Evolutionary conservation across 257 asterid species (phyloP), one percentile per base, ranked within the genome.

Genomic region (Paraleonurus japonicus): DNA sequence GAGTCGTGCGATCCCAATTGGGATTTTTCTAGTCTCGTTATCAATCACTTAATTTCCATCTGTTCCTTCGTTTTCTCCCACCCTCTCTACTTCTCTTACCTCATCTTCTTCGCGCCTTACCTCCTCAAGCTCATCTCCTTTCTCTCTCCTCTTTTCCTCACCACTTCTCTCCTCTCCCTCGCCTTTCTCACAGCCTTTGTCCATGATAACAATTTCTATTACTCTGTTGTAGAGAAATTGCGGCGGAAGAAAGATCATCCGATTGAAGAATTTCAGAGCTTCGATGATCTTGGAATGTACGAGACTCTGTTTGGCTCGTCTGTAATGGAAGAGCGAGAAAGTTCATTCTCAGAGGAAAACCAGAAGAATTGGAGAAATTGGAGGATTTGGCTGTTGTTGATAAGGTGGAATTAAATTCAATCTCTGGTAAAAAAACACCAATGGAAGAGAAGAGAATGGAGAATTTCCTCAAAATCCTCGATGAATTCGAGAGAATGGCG

Each of bases 141-240:
- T 53, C 88, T 91, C 71, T 91, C 84, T 50, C 96, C 97, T 62
- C 96, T 93, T 41, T 76, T 90, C 82, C 0, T 86, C 77, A 82
- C 98, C 74, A 85, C 87, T 2, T 73, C 79, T 24, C 87, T 90
- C 79, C 78, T 91, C 55, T 75, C 73, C 80, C 64, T 85, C 27
- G 73, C 93, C 43, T 47, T 69, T 20, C 65, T 85, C 78, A 75
- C 81, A 7, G 53, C 15, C 22, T 22, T 74, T 68, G 27, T 78
- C 13, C 55, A 28, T 0, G 72, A 65, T 17, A n/a, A n/a, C n/a
- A 57, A 33, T 0, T 62, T 59, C 48, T 39, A 63, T n/a, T 1
- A 20, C 30, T 79, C 20, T 33, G 70, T 55, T 65, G 4, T 78
- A 39, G 59, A 68, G 43, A 63, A 69, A 8, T 69, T 47, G 37